Base-by-base conservation (phyloP, 164 flowering plant genomes). In the Berberis thunbergii region DNA sequence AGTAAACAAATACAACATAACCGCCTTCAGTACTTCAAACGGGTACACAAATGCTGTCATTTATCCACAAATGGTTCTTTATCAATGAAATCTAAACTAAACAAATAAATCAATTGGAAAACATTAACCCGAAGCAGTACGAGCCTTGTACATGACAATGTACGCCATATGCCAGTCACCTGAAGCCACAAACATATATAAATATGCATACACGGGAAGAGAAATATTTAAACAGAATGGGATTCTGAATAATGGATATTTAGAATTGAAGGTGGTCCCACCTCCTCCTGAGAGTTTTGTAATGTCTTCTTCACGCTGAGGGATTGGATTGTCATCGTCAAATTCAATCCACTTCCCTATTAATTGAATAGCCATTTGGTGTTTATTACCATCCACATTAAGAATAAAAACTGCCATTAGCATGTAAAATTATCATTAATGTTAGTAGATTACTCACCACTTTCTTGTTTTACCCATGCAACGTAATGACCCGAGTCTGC, bases 401-500 rank as follows among this genome's bases (percentile, higher is more conserved):
- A 57, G 8, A 1, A 57, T 41, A 5, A 9, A 57, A 40, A 52
- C 54, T 2, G 2, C 60, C 8, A 57, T 41, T 11, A 6, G 41
- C 44, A 57, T 9, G 45, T 5, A 43, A n/a, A 41, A 26, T 26
- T 26, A 26, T 26, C 26, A 26, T 26, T 2, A 26, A 48, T 26
- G 50, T 59, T 11, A 26, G 2, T 38, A 46, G 8, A 55, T n/a
- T 44, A 76, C 94, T 69, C 1, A 95, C 99, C 99, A 66, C 69
- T 91, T 75, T 89, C 96, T 85, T 95, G 99, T 75, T 91, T 95
- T 67, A 88, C 97, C 99, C 99, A 95, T 5, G 84, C 94, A 68
- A 89, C 97, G 74, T 91, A 95, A 75, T 91, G 99, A 45, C 99
- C 99, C 4, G 96, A 91, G 72, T 95, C 99, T 53, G 97, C 99